Evolutionary conservation across 2,329 filamentous ascomycete genomes (phyloP), one percentile per base, ranked within the genome.

Genomic region (Fusarium nematophilum): DNA sequence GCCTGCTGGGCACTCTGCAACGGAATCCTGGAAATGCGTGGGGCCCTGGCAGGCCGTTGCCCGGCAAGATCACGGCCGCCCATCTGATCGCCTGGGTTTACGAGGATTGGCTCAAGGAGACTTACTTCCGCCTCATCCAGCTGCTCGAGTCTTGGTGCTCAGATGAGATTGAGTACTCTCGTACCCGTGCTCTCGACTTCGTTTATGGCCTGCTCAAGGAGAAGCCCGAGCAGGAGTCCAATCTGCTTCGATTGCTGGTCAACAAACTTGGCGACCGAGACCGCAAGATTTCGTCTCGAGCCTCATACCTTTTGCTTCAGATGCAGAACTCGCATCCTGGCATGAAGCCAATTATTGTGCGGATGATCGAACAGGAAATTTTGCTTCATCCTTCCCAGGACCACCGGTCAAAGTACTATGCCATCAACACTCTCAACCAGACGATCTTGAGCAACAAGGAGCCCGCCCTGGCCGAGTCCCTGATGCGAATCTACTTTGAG

Each of bases 191-290:
- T 4, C 84, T 99, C 37, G 95, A 93, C 64, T 96, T 97, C 69
- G 90, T 98, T 30, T 98, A 89, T 72, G 93, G 94, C 61, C 81
- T 99, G 31, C 80, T 99, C 58, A 95, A 92, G 74, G 93, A 97
- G 74, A 99, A 97, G 78, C 94, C 95, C 0, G 95, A 99, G 75
- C 95, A 99, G 72, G 95, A 99, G 75, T 90, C 94, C 50, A 99
- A 99, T 73, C 79, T 99, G 60, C 81, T 99, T 57, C 88, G 94
- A 48, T 81, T 99, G 51, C 79, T 99, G 53, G 92, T 99, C 66
- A 98, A 98, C 81, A 99, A 99, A 76, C 86, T 99, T 21, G 94
- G 96, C 68, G 95, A 99, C 72, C 91, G 90, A 37, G 92, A 96
- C 64, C 93, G 93, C 73, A 99, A 98, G 76, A 96, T 99, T 68